Evolutionary conservation across 2,329 filamentous ascomycete genomes (phyloP).

Genomic region (Pleochaeta shiraiana): DNA sequence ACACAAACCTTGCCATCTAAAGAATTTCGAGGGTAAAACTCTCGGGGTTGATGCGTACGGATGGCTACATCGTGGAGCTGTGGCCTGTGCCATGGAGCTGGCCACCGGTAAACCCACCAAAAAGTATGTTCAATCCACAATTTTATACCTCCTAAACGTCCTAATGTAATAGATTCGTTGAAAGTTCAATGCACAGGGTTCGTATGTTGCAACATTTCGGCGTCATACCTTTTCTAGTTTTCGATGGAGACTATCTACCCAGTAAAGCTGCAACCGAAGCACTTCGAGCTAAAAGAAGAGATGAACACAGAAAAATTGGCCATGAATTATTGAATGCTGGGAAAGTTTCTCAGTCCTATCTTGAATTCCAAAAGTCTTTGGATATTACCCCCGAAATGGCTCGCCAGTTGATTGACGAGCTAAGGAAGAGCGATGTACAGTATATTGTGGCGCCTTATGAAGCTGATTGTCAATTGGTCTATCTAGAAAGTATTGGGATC

Average conservation of each 20-base stretch:
- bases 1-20: conserved; percentile 68
- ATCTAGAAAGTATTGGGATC: conserved; percentile 67
- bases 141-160: neutral
- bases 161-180: conserved; percentile 44
- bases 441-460: conserved; percentile 96
- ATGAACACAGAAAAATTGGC: conserved; percentile 54
- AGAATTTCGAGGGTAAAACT: conserved; percentile 69
- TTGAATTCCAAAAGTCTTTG: conserved; percentile 83
- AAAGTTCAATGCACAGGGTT: conserved; percentile 75
- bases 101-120: conserved; percentile 72
- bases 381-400: conserved; percentile 97
- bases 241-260: conserved; percentile 86
- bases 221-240: conserved; percentile 83
- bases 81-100: conserved; percentile 77
- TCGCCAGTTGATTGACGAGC: conserved; percentile 68
- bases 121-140: conserved; percentile 35
- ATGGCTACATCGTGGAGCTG: conserved; percentile 88
- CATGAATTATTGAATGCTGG: conserved; percentile 65
- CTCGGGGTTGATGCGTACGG: conserved; percentile 95
- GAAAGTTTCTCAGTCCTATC: conserved; percentile 55
- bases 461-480: conserved; percentile 90
- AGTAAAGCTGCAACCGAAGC: conserved; percentile 80
- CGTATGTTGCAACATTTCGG: conserved; percentile 89
- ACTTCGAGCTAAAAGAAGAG: conserved; percentile 49
- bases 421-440: conserved; percentile 57